phyloP scores from a whole-genome alignment of 306 rosid species.

The Morella rubra region DNA sequence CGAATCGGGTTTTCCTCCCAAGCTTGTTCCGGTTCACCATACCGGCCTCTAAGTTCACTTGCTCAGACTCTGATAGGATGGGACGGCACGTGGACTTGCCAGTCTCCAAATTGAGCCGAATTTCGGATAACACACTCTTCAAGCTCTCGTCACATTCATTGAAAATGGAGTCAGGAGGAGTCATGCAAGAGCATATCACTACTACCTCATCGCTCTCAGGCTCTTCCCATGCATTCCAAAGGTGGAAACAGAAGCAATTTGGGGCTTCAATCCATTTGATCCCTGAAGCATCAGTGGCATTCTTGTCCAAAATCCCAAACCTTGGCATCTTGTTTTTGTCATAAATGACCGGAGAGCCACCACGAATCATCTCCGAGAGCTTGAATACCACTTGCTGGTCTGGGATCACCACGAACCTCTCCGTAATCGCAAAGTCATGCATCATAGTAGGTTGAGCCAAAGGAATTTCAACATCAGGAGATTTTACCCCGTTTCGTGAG shows the following conservation, averaged over 20 bases:
- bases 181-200: slow-evolving; percentile 91
- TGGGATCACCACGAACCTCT: too few species aligned
- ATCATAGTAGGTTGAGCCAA: slow-evolving; percentile 45
- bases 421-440: too few species aligned
- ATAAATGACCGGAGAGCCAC: slow-evolving; percentile 39
- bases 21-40: slow-evolving; percentile 85
- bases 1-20: slow-evolving; percentile 65
- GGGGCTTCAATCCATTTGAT: too few species aligned
- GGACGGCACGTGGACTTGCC: slow-evolving; percentile 9
- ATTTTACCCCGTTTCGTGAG: too few species aligned
- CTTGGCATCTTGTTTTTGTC: slow-evolving; percentile 42
- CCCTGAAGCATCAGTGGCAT: slow-evolving; percentile 42
- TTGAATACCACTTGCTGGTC: slow-evolving; percentile 82
- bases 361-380: slow-evolving; percentile 32
- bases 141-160: too few species aligned
- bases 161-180: slow-evolving; percentile 42
- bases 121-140: slow-evolving; percentile 27
- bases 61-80: slow-evolving; percentile 45
- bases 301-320: slow-evolving; percentile 65
- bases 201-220: slow-evolving; percentile 61
- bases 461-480: slow-evolving; percentile 30
- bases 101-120: slow-evolving; percentile 25
- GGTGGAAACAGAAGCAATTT: too few species aligned
- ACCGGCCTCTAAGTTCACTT: slow-evolving; percentile 84
- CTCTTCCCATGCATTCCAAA: slow-evolving; percentile 91